These are phyloP conservation scores for Populus alba DNA, from an alignment of 345 rosid species.

Conservation along the genomic window DNA sequence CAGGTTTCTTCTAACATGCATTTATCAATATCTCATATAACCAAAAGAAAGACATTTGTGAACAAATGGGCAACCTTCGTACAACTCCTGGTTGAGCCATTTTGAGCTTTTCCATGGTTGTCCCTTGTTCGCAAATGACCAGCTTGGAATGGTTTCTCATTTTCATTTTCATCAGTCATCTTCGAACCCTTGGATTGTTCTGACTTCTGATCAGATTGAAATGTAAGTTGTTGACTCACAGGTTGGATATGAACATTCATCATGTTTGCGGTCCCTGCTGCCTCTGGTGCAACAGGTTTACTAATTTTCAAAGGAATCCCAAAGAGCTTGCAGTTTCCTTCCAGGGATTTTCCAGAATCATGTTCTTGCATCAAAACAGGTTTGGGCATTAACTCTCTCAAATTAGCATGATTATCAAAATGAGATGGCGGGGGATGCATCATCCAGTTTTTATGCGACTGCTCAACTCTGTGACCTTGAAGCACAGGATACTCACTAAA, in stretches of 20 bases:
- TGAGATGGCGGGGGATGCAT: slow-evolving; percentile 32
- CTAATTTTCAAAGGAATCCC: slow-evolving; percentile 40
- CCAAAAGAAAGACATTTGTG: neutral
- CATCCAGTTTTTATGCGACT: slow-evolving; percentile 30
- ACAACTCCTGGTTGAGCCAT: slow-evolving; percentile 45
- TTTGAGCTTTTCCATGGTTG: slow-evolving; percentile 26
- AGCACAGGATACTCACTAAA: slow-evolving; percentile 19
- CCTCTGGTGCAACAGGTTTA: slow-evolving; percentile 23
- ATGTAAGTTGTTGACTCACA: slow-evolving; percentile 10
- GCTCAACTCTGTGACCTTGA: slow-evolving; percentile 20
- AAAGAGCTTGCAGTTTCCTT: slow-evolving; percentile 46
- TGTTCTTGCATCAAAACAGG: slow-evolving; percentile 18
- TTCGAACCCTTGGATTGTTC: slow-evolving; percentile 28
- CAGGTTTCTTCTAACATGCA: neutral
- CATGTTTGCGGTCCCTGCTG: neutral
- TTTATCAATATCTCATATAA: neutral
- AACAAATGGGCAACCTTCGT: slow-evolving; percentile 38
- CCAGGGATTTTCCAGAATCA: slow-evolving; percentile 27
- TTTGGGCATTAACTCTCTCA: slow-evolving; percentile 15
- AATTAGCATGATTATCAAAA: slow-evolving; percentile 18
- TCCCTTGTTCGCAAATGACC: slow-evolving; percentile 39
- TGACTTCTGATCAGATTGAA: slow-evolving; percentile 21
- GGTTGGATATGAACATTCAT: slow-evolving; percentile 12
- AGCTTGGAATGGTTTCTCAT: slow-evolving; percentile 37
- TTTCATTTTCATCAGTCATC: slow-evolving; percentile 32